Evolutionary conservation across 805 yeast genomes (phyloP), one percentile per base, ranked within the genome.

Genomic region (Monosporozyma aerobia): DNA sequence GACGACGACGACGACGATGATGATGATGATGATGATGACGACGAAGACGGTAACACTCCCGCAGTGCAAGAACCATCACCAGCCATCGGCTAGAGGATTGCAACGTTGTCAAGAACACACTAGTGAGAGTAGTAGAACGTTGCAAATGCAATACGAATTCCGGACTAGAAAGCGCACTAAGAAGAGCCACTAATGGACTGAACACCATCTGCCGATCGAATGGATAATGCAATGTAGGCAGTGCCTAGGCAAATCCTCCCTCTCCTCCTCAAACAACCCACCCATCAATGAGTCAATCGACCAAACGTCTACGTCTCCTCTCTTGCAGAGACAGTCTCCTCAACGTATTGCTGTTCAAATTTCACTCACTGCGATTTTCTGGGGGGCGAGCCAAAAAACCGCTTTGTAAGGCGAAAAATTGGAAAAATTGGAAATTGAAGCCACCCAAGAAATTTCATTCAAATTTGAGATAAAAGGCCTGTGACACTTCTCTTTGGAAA

Each of bases 1-100:
- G 54, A 53, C 16, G 51, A 40, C 35, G 49, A 47, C 14, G 53
- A 51, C 8, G 54, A 49, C 23, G 52, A 53, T 39, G 51, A 49
- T 23, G 50, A 46, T 9, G 54, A 52, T 35, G 47, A 52, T 30
- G 49, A 49, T 37, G 54, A 52, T 22, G 51, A 51, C 27, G 51
- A 51, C 5, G 48, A 44, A 7, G 51, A 51, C 3, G 51, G 43
- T 4, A 46, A 48, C 11, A 13, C 5, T 11, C 8, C 25, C 11
- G 22, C 47, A 44, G 35, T 8, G 27, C 33, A 29, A 44, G 47
- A 35, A 35, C 32, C 30, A 47, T 23, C 45, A 25, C 43, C 32
- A 37, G 29, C 19, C 45, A 23, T 43, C 3, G 4, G 29, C 14
- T 43, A 35, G n/a, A 14, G 16, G 39, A 19, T 27, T 27, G 29